Evolutionary conservation across 352 stramenopile genomes (phyloP), one percentile per base, ranked within the genome.

Genomic region (Phytopythium aichiense): DNA sequence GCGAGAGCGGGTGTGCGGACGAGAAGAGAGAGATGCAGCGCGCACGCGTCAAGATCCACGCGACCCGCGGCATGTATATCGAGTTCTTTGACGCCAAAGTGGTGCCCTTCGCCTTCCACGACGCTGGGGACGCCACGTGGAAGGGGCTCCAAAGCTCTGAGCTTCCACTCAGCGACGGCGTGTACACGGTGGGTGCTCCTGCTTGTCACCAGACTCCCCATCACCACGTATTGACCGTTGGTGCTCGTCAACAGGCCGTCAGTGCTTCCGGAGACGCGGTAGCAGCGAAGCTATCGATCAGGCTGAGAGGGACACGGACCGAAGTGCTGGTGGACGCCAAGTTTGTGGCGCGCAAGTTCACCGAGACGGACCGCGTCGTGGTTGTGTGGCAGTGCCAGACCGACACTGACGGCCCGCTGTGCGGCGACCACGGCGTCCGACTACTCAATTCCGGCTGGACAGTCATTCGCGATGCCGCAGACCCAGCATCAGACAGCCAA

Each of bases 401-500:
- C 23, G 62, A 69, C 28, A 65, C 67, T 0, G 56, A 38, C 61
- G 22, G 56, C 43, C 30, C 46, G 54, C 48, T 56, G 7, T 42
- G 66, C 64, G 16, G 56, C 28, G 25, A 53, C 38, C 7, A 56
- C 64, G 56, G 67, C 33, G 37, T 73, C 7, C 43, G 60, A 6
- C 64, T 76, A 25, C 53, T 68, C 35, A 58, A 67, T 8, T 52
- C 50, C 12, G 69, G 69, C 22, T 73, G 60, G 59, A 76, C 62
- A 12, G 61, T 76, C 56, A 54, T 73, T 46, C 37, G 38, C 13
- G 37, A 25, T 4, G 25, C 18, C 7, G 16, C 7, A 20, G 33
- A n/a, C 8, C 9, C 50, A 28, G 11, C 28, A 16, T 0, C 49
- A 25, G 12, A 2, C 45, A 31, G 7, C 11, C 20, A 28, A 15